phyloP scores from a whole-genome alignment of 306 rosid species.

The Aeschynomene evenia region DNA sequence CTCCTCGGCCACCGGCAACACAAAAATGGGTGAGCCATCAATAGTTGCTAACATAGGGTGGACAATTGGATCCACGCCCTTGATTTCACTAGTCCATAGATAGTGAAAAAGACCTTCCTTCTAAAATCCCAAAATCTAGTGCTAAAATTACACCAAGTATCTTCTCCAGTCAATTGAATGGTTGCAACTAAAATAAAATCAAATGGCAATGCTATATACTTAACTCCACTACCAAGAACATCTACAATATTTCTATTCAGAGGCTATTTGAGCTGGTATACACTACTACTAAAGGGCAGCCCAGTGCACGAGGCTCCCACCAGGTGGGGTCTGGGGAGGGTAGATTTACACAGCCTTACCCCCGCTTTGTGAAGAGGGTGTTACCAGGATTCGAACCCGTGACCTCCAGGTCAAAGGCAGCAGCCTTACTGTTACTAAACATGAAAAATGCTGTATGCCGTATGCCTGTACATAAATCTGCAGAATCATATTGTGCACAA shows the following conservation, averaged over 20 bases:
- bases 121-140: not conserved
- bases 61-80: too few relatives aligned
- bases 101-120: not conserved
- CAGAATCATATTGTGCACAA: not conserved
- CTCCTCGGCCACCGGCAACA: too few relatives aligned
- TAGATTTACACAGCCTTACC: too few relatives aligned
- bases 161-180: not conserved
- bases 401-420: too few relatives aligned
- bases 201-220: not conserved
- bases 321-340: too few relatives aligned
- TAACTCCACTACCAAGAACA: not conserved
- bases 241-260: not conserved
- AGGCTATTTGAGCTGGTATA: not conserved
- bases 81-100: not conserved
- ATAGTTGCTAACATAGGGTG: too few relatives aligned
- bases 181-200: not conserved
- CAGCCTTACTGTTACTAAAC: too few relatives aligned
- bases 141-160: not conserved
- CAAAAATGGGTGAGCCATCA: too few relatives aligned
- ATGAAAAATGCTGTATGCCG: not conserved
- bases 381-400: too few relatives aligned
- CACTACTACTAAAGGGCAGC: too few relatives aligned
- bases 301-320: too few relatives aligned
- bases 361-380: too few relatives aligned
- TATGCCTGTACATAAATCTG: not conserved